Conservation (phyloP, 495 filamentous ascomycete genomes). For the Penicillium fimorum region DNA sequence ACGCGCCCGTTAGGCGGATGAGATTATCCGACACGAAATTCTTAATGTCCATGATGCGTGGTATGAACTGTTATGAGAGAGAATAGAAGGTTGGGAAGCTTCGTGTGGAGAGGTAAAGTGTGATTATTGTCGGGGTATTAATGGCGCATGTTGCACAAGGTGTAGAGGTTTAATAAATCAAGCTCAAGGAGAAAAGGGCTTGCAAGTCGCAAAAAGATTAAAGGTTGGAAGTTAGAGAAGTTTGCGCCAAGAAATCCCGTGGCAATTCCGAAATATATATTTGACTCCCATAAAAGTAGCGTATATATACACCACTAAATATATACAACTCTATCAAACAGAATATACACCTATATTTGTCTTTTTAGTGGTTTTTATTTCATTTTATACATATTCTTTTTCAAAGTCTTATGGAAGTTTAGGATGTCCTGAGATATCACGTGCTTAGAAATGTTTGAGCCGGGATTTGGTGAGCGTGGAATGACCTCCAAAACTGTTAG, state of each 20-base stretch:
- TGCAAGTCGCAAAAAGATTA: not conserved
- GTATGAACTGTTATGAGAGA: not conserved
- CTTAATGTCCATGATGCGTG: constrained; percentile 40
- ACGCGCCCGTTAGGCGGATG: constrained; percentile 55
- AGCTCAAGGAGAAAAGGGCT: not conserved
- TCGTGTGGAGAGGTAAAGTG: constrained; percentile 1
- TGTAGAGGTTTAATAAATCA: not conserved
- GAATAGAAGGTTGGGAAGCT: not conserved
- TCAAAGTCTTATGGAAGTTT: no score
- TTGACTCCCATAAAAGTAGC: no score
- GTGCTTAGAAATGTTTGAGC: no score
- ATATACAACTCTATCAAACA: no score
- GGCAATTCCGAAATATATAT: constrained; percentile 13
- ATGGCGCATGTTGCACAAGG: constrained; percentile 1
- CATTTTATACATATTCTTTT: no score
- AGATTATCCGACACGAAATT: constrained; percentile 49
- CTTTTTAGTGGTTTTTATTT: no score
- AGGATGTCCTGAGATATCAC: no score
- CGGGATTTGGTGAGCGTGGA: no score
- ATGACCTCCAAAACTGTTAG: no score
- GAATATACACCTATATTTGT: no score
- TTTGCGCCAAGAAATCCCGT: constrained; percentile 20
- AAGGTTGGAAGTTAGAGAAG: not conserved
- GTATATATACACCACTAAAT: no score
- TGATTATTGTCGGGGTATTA: not conserved